phyloP scores from a whole-genome alignment of 2,329 filamentous ascomycete species.

The Aphanocladium album region DNA sequence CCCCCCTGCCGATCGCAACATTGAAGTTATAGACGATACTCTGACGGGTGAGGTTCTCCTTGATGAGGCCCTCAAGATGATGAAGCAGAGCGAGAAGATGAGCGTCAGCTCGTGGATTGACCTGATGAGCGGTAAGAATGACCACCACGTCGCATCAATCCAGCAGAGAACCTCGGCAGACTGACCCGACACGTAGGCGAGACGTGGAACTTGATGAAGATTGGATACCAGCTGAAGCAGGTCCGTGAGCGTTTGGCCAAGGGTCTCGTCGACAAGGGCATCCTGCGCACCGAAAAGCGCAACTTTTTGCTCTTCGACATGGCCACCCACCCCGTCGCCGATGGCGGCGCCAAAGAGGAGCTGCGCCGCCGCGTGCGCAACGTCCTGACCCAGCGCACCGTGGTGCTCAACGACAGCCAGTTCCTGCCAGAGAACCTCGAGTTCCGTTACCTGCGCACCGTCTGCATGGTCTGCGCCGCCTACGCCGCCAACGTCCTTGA shows the following conservation, averaged over 20 bases:
- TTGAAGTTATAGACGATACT: slow-evolving; percentile 96
- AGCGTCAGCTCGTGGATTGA: slow-evolving; percentile 99
- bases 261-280: slow-evolving; percentile 96
- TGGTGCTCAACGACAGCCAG: slow-evolving; percentile 78
- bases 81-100: slow-evolving; percentile 99
- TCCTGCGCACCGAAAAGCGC: slow-evolving; percentile 95
- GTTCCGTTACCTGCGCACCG: slow-evolving; percentile 85
- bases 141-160: neutral
- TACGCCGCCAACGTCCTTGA: slow-evolving; percentile 98
- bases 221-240: slow-evolving; percentile 98
- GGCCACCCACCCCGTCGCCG: slow-evolving; percentile 96
- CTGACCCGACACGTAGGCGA: slow-evolving; percentile 59
- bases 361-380: slow-evolving; percentile 89
- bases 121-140: slow-evolving; percentile 81
- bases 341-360: slow-evolving; percentile 95
- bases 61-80: slow-evolving; percentile 98
- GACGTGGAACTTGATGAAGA: slow-evolving; percentile 99
- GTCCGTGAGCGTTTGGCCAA: slow-evolving; percentile 96
- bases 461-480: slow-evolving; percentile 95
- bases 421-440: slow-evolving; percentile 93
- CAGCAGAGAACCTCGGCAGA: slow-evolving; percentile 14
- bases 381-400: slow-evolving; percentile 87
- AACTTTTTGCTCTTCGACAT: slow-evolving; percentile 99
- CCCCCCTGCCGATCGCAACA: slow-evolving; percentile 84
- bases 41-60: slow-evolving; percentile 94